Evolutionary conservation across 176 grass and related monocot genomes (phyloP).

Genomic region (Oryza nivara): DNA sequence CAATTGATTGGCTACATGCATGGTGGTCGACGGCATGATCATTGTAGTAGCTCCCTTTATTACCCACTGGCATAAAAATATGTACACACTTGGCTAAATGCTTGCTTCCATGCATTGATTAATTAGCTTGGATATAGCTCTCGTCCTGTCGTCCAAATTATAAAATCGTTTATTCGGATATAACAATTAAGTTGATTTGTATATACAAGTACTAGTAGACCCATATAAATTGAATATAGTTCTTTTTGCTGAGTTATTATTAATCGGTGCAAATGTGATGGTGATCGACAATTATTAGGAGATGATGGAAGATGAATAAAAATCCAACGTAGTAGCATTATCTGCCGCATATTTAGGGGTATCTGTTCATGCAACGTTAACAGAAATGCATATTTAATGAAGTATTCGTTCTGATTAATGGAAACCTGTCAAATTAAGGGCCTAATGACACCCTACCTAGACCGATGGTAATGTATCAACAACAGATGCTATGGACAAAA

Average conservation of each 20-base stretch:
- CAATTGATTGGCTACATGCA: conserved; percentile 6
- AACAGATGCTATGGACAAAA: conserved; percentile 49
- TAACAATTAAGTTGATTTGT: neutral
- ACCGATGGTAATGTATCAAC: conserved; percentile 53
- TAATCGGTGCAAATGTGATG: neutral
- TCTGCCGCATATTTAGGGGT: conserved; percentile 33
- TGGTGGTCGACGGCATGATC: neutral
- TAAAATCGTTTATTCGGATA: neutral
- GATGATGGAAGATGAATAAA: neutral
- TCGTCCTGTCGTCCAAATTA: neutral
- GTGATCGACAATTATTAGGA: neutral
- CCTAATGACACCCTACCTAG: conserved; percentile 52
- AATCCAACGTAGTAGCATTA: conserved; percentile 10
- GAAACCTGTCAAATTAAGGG: neutral
- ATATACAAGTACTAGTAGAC: neutral
- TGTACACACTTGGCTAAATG: neutral
- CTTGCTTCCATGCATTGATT: neutral
- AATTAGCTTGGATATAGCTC: neutral
- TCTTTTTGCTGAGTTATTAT: neutral
- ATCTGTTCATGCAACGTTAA: conserved; percentile 35
- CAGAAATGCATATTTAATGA: conserved; percentile 31
- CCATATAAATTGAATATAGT: neutral
- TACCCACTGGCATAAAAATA: conserved; percentile 14
- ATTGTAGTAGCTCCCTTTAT: neutral
- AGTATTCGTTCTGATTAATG: conserved; percentile 18